Base-by-base conservation (phyloP, 495 filamentous ascomycete species). In the Elaphomyces granulatus region DNA sequence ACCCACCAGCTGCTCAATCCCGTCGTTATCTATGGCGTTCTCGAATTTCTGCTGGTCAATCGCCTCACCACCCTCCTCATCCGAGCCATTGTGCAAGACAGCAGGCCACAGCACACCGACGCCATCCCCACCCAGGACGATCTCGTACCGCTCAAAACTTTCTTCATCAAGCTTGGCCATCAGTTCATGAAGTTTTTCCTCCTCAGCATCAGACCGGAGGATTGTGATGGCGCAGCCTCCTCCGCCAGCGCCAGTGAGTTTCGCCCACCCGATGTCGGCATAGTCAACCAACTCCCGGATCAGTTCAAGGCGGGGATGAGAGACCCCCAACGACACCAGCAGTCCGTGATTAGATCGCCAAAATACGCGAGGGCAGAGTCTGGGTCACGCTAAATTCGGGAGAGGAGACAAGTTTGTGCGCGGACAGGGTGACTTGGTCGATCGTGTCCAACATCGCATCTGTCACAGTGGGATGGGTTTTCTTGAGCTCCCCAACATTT, bases 291-390 rank as follows among this genome's bases (percentile, higher is more conserved):
- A 61, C 59, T 86, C 83, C 20, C 85, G 66, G 51, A 92, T 77
- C 18, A 83, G 74, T 55, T 92, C 84, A 41, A 92, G 68, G 32
- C 78, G 71, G 10, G 85, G 85, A 58, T 92, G 84, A 1, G 83
- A 87, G 17, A 90, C 85, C 16, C 85, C 85, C 7, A 92, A 61
- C 7, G 81, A 71, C 7, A 78, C 74, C 16, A 92, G 64, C 8
- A 87, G 66, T 32, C 84, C 84, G 46, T 92, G 84, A 54, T 92
- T 92, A 92, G 60, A 50, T 85, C 80, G 40, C 85, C 85, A 21
- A 90, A 67, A 31, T 62, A 68, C 20, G 72, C 56, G 23, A 84
- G 55, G 28, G 70, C 64, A 12, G 36, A 33, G 34, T 68, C 68
- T 14, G 74, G 61, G 10, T 68, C 51, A 21, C 59, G 48, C 78